Evolutionary conservation across 371 early-diverging fungal species (phyloP), one percentile per base, ranked within the genome.

Genomic region (Rhizomucor miehei): DNA sequence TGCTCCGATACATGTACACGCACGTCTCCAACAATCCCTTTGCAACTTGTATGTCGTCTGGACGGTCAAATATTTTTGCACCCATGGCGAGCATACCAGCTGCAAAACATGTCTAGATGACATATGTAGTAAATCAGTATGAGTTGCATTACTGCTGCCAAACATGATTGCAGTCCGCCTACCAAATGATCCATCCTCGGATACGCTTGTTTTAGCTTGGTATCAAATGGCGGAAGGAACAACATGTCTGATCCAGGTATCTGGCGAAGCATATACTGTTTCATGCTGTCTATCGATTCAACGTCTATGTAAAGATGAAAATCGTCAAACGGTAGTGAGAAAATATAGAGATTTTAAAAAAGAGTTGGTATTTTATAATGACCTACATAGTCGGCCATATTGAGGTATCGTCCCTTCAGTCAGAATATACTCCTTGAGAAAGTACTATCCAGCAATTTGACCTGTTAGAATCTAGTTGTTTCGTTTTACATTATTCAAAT

Each of bases 31-130:
- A 54, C 29, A 89, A 47, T 23, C 75, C 73, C 45, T 69, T 69
- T 1, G 79, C 84, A 21, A 80, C 46, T 1, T 35, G 40, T 53
- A 79, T 19, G 49, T 80, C 75, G 6, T 79, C 64, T 3, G 80
- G 79, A 37, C 74, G 55, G 44, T 79, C 62, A 37, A 77, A 72
- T 36, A 70, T 71, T 36, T 71, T 64, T 20, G 85, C 67, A 1
- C 87, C 89, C 29, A 86, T 69, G 0, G 84, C 81, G 34, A 91
- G 63, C 79, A 89, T 86, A 10, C 90, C 90, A n/a, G 85, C 86
- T 14, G 83, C 81, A 62, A 89, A 91, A 58, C 89, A 90, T 6
- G 81, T 25, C 54, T 55, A 44, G n/a, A 19, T 88, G 88, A 11
- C 82, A 84, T 4, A 82, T 75, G 59, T 38, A 38, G 14, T 38